A percentile compares a stretch with the other conserved stretches of the same genome.
These are phyloP conservation scores for Nakazawaea molendinolei DNA, from an alignment of 805 yeast species.

Conservation along the genomic window DNA sequence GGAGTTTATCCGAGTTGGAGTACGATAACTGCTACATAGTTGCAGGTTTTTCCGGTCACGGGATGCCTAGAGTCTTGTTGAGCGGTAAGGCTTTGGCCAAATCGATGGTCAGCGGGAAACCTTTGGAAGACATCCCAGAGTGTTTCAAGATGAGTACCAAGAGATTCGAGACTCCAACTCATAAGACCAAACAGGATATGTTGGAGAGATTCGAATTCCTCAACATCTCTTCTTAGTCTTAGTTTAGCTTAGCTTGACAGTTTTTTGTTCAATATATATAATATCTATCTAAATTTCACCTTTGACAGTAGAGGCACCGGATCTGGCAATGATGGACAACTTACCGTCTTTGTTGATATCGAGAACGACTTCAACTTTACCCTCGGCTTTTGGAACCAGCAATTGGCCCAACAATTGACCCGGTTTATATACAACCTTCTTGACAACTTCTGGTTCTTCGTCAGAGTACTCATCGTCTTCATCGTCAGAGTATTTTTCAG, in stretches of 20 bases:
- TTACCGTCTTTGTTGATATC: slow-evolving; percentile 61
- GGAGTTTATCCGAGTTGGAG: slow-evolving; percentile 9
- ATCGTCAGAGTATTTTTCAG: slow-evolving; percentile 46
- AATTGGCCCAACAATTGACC: slow-evolving; percentile 74
- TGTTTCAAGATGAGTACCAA: slow-evolving; percentile 11
- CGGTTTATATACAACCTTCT: slow-evolving; percentile 67
- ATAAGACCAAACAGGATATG: slow-evolving; percentile 6
- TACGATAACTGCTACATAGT: slow-evolving; percentile 10
- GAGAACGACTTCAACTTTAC: slow-evolving; percentile 62
- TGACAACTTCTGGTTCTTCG: slow-evolving; percentile 85
- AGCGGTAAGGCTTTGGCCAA: slow-evolving; percentile 14
- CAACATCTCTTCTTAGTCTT: too few relatives aligned
- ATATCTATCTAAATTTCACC: slow-evolving; percentile 7
- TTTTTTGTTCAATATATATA: too few relatives aligned
- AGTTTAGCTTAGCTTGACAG: too few relatives aligned
- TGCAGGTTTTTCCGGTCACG: slow-evolving; percentile 17
- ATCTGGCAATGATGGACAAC: slow-evolving; percentile 57
- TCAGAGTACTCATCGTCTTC: slow-evolving; percentile 45
- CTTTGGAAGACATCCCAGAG: slow-evolving; percentile 13
- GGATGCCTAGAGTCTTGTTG: slow-evolving; percentile 15
- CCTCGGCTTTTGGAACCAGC: slow-evolving; percentile 63
- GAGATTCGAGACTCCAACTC: slow-evolving; percentile 8
- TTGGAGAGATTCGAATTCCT: slow-evolving; percentile 1
- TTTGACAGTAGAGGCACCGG: slow-evolving; percentile 37
- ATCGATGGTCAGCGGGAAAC: slow-evolving; percentile 8